Percentiles rank a stretch among this genome's conserved stretches.
Conservation (phyloP, 805 yeast species). For the Kuraishia cidri region DNA sequence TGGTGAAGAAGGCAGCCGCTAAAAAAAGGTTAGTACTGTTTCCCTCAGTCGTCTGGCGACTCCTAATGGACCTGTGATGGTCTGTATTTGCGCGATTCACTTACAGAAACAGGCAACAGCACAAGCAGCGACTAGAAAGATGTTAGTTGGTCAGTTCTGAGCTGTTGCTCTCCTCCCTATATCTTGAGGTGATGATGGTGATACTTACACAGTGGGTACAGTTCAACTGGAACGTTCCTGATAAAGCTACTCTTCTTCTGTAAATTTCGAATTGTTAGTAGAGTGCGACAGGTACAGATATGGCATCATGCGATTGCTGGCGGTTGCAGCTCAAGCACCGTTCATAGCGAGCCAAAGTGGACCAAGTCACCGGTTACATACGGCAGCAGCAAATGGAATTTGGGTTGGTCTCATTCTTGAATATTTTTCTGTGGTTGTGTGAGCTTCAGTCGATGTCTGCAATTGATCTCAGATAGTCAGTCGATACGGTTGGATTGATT, state of each 20-base stretch:
- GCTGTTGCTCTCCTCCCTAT: too few species aligned
- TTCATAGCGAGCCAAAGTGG: conserved; percentile 1
- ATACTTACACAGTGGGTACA: conserved; percentile 37
- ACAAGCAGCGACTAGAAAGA: conserved; percentile 31
- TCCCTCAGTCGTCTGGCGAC: too few species aligned
- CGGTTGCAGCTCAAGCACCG: neutral
- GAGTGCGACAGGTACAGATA: too few species aligned
- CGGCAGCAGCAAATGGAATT: conserved; percentile 35
- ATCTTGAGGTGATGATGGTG: too few species aligned
- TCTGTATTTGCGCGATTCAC: too few species aligned
- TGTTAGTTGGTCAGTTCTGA: too few species aligned
- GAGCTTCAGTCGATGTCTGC: too few species aligned
- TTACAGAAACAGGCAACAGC: conserved; percentile 34
- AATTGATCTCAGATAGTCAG: too few species aligned
- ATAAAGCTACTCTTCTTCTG: conserved; percentile 11
- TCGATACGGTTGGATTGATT: too few species aligned
- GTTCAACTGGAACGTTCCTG: conserved; percentile 38
- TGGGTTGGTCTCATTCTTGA: conserved; percentile 39
- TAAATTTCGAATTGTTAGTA: conserved; percentile 2
- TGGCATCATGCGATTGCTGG: neutral
- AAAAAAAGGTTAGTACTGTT: conserved; percentile 1
- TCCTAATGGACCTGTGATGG: too few species aligned
- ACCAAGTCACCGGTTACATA: conserved; percentile 16
- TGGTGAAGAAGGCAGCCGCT: conserved; percentile 40
- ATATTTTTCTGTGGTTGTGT: conserved; percentile 1